Percentiles rank a stretch among this genome's conserved stretches.
These are phyloP conservation scores for Aspergillus eucalypticola DNA, from an alignment of 2,329 filamentous ascomycete genomes.

Conservation along the genomic window DNA sequence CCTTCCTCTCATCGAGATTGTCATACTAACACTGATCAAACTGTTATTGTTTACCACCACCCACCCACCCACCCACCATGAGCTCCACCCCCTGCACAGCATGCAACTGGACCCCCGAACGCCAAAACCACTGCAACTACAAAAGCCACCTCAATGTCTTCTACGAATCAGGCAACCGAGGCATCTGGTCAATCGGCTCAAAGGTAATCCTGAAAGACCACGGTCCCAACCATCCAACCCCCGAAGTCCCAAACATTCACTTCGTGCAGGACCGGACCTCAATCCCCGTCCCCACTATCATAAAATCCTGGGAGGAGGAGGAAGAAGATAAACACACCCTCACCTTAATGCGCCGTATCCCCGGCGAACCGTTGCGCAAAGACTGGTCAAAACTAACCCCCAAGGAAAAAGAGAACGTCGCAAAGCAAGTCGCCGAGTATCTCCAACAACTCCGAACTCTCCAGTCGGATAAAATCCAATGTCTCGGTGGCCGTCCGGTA, in stretches of 20 bases:
- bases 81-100: constrained; percentile 1
- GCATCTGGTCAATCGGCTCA: constrained; percentile 34
- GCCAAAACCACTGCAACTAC: constrained; percentile 9
- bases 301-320: constrained; percentile 22
- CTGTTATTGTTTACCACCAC: too few relatives aligned
- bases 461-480: constrained; percentile 19
- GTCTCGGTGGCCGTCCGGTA: constrained; percentile 13
- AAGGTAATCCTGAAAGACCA: constrained; percentile 32
- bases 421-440: constrained; percentile 24
- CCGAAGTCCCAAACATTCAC: constrained; percentile 19
- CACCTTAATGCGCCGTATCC: constrained; percentile 18
- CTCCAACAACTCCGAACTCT: constrained; percentile 22
- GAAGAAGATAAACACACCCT: constrained; percentile 8
- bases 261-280: constrained; percentile 24
- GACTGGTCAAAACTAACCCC: constrained; percentile 18
- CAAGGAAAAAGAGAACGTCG: constrained; percentile 24
- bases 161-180: constrained; percentile 28
- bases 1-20: too few relatives aligned
- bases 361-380: constrained; percentile 18
- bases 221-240: constrained; percentile 12
- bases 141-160: constrained; percentile 13
- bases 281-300: constrained; percentile 23
- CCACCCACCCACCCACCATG: not conserved
- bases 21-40: too few relatives aligned
- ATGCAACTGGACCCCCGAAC: constrained; percentile 12